Evolutionary conservation across 1,284 basidiomycete species (phyloP), one percentile per base, ranked within the genome.

Genomic region (Microbotryum intermedium): DNA sequence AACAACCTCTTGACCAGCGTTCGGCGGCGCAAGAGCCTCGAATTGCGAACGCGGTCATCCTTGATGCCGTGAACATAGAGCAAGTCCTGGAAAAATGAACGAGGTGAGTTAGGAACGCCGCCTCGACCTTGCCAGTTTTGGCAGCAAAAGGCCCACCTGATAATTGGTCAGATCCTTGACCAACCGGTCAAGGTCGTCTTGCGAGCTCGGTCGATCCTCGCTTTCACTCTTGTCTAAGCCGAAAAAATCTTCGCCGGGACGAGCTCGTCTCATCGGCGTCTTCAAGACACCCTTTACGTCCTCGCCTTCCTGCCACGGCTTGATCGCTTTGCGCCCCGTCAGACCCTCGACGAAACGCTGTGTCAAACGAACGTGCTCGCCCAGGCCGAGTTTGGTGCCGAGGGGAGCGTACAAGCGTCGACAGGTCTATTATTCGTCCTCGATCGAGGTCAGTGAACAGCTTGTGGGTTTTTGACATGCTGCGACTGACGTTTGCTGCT

Each of bases 381-480:
- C 88, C 10, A 91, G 77, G 56, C 79, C 81, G 84, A 91, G 88
- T 11, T 76, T 77, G 11, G 89, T 90, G 45, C 88, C 89, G 7
- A 90, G 76, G 1, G 88, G 88, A 1, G 83, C 88, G 70, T 91
- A 91, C 39, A 91, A 83, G 25, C 85, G 76, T 16, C 86, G 79
- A 4, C 87, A 86, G 43, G 86, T 78, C 34, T 39, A 16, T 39
- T 18, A 16, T 39, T 39, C 13, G 18, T 16, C 34, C n/a, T 39
- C 5, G 34, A 16, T 39, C 34, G 34, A 13, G 34, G 34, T 39
- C 34, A 39, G 34, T 16, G 18, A 16, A 39, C 13, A 16, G 11
- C 13, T 6, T 39, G 18, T 39, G 18, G 34, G 34, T 16, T 18
- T 16, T 16, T 39, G 13, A 16, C 5, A 39, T 39, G 18, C 34